A percentile compares a stretch with the other conserved stretches of the same genome.
These are phyloP conservation scores for Eucalyptus sp. DNA, from an alignment of 345 rosid genomes.

Conservation along the genomic window DNA sequence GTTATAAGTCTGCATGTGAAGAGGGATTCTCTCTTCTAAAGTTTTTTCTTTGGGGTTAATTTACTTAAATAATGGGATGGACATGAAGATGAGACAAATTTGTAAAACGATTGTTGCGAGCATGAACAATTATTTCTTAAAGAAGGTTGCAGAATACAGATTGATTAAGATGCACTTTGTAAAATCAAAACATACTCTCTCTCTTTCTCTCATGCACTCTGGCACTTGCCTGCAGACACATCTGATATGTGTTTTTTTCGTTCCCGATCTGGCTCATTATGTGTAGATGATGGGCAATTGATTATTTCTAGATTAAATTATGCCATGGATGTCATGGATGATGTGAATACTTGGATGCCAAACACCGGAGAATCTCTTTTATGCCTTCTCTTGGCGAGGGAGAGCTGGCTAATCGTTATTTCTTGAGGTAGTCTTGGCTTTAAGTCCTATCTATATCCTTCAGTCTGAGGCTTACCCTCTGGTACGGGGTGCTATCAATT, in stretches of 20 bases:
- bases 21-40: neutral
- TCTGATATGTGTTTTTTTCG: neutral
- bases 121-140: neutral
- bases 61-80: neutral
- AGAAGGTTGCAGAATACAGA: neutral
- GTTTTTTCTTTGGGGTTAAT: neutral
- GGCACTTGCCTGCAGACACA: neutral
- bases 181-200: neutral
- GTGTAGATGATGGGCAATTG: neutral
- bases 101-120: neutral
- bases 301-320: neutral
- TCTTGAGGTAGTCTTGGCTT: neutral
- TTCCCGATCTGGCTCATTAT: neutral
- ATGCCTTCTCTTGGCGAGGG: slow-evolving; percentile 19
- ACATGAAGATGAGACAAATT: neutral
- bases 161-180: neutral
- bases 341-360: neutral
- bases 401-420: slow-evolving; percentile 2
- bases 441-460: neutral
- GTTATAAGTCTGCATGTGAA: neutral
- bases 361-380: neutral
- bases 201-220: neutral
- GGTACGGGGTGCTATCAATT: neutral
- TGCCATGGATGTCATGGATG: neutral
- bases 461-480: neutral